Percentiles rank a stretch among this genome's conserved stretches.
phyloP scores from a whole-genome alignment of 352 stramenopile genomes.

The Phytopythium sindhum region DNA sequence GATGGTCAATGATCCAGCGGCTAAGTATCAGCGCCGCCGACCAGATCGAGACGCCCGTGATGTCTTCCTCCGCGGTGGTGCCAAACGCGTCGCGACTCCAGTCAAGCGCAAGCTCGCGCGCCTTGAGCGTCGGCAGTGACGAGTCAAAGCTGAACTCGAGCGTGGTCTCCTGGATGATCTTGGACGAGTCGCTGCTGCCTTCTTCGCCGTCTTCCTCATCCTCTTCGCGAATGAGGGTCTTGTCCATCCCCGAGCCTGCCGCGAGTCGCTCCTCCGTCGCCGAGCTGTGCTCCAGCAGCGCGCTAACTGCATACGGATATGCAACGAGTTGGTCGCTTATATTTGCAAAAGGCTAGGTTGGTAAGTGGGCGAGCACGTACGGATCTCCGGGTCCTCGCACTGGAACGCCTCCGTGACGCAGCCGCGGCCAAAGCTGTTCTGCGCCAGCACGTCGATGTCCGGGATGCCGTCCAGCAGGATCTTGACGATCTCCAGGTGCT shows the following conservation, averaged over 20 bases:
- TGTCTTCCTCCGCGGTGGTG: slow-evolving; percentile 78
- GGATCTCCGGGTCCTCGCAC: slow-evolving; percentile 79
- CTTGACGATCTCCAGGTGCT: slow-evolving; percentile 78
- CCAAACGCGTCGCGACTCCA: slow-evolving; percentile 83
- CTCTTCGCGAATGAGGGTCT: slow-evolving; percentile 63
- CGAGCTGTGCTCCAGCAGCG: slow-evolving; percentile 75
- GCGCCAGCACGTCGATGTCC: slow-evolving; percentile 79
- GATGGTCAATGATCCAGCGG: slow-evolving; percentile 78
- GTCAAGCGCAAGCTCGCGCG: slow-evolving; percentile 76
- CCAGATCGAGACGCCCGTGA: slow-evolving; percentile 87
- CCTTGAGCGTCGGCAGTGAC: slow-evolving; percentile 55
- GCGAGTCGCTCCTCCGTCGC: slow-evolving; percentile 74
- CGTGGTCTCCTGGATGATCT: slow-evolving; percentile 79
- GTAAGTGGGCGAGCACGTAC: slow-evolving; percentile 29
- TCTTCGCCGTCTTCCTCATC: slow-evolving; percentile 57
- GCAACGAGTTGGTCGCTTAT: not conserved
- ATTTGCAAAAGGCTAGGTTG: not conserved
- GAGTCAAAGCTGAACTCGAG: slow-evolving; percentile 75
- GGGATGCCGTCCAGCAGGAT: slow-evolving; percentile 55
- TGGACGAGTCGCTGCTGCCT: slow-evolving; percentile 35
- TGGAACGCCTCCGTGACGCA: slow-evolving; percentile 84
- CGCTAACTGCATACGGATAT: slow-evolving; percentile 37
- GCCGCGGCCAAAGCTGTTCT: slow-evolving; percentile 78
- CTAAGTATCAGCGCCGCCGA: slow-evolving; percentile 83
- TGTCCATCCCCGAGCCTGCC: slow-evolving; percentile 68